These are phyloP conservation scores for Trichoderma sp. DNA, from an alignment of 2,329 filamentous ascomycete species.

Conservation along the genomic window DNA sequence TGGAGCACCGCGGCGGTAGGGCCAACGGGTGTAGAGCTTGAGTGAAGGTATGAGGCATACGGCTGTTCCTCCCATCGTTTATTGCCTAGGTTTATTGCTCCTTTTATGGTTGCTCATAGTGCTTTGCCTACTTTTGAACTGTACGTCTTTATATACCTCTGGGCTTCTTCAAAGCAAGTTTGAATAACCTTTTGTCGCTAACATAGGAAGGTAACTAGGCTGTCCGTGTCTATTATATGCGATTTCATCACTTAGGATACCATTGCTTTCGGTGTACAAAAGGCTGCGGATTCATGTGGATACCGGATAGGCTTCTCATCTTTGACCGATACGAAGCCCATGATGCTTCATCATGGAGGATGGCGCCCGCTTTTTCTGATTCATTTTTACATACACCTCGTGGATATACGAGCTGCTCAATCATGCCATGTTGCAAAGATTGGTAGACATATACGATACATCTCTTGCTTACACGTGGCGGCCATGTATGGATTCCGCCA, in stretches of 20 bases:
- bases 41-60: background rate
- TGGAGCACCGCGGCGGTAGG: conserved; percentile 30
- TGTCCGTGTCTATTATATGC: background rate
- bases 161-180: background rate
- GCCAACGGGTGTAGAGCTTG: background rate
- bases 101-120: background rate
- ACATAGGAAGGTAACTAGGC: background rate
- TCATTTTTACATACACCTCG: background rate
- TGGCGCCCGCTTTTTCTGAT: background rate
- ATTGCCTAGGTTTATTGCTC: background rate
- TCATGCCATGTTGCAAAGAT: background rate
- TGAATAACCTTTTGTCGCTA: background rate
- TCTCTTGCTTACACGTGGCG: background rate
- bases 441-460: background rate
- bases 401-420: background rate
- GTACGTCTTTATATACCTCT: background rate
- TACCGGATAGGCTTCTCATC: background rate
- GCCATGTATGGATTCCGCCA: background rate
- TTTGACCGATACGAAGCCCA: background rate
- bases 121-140: background rate
- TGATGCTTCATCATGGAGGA: background rate
- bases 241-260: background rate
- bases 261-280: background rate
- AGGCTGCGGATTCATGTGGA: background rate
- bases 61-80: background rate